Evolutionary conservation across 2,329 filamentous ascomycete genomes (phyloP), one percentile per base, ranked within the genome.

Genomic region (Mariannaea elegans): DNA sequence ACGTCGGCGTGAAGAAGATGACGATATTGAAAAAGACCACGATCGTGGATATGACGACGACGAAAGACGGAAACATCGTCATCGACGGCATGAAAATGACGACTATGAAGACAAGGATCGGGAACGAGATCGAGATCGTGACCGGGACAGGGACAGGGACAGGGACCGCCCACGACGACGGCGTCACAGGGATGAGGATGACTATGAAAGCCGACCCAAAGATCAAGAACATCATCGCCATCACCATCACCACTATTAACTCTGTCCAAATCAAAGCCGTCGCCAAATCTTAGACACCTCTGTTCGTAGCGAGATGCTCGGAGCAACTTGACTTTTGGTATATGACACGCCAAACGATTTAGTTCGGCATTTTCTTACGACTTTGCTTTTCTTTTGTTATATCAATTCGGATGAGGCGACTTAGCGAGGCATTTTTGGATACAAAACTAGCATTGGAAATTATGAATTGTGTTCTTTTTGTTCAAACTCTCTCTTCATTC

Each of bases 131-230:
- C 27, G 47, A 14, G 66, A 71, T 23, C 71, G 70, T 18, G 75
- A 77, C 24, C 72, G 72, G 24, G 77, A 78, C 42, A 72, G 74
- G 31, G 75, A 77, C 24, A 73, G 72, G 24, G 77, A 78, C 42
- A 72, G 74, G 4, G 77, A 80, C n/a, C 72, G 77, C 24, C 72
- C 76, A 21, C 71, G 70, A 29, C 70, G 71, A 47, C 68, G 69
- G 27, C 73, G 71, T 24, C 66, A 73, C 52, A 63, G 68, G 47
- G 71, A 74, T 21, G 66, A 71, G 21, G 69, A 75, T 34, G 68
- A 70, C 9, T 66, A 71, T 36, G 66, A 73, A 21, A 50, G 58
- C 4, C 71, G 71, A 5, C 63, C 73, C 13, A 68, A 66, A 34
- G 72, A 75, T 31, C 65, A 70, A 19, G 70, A 75, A 14, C 70